phyloP scores from a whole-genome alignment of 306 rosid genomes.

The Acacia crassicarpa region DNA sequence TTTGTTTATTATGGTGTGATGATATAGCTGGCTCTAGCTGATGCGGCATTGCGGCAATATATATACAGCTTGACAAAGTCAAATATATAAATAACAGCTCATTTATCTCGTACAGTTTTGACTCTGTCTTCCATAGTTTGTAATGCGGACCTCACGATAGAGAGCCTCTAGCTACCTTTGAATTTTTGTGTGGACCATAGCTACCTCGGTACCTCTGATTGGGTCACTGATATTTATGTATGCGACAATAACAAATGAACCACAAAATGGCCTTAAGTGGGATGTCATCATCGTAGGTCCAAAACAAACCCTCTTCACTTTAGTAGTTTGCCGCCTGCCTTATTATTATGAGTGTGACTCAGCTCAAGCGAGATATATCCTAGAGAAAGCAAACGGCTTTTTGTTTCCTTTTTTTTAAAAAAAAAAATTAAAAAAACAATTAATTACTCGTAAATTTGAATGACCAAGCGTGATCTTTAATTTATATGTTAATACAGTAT shows the following conservation, averaged over 20 bases:
- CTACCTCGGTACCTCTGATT: background rate
- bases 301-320: too few relatives aligned
- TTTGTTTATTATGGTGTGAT: slow-evolving; percentile 29
- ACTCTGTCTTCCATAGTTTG: slow-evolving; percentile 24
- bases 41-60: background rate
- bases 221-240: too few relatives aligned
- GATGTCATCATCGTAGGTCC: background rate
- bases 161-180: background rate
- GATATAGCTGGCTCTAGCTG: slow-evolving; percentile 28
- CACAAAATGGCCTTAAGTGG: background rate
- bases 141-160: background rate
- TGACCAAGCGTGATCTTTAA: too few relatives aligned
- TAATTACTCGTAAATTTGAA: too few relatives aligned
- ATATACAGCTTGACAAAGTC: slow-evolving; percentile 45
- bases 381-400: too few relatives aligned
- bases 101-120: slow-evolving; percentile 23
- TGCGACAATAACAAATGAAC: background rate
- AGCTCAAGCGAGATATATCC: too few relatives aligned
- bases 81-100: background rate
- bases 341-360: too few relatives aligned
- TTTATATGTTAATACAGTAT: too few relatives aligned
- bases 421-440: too few relatives aligned
- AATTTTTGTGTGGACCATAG: too few relatives aligned
- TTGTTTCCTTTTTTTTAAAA: too few relatives aligned
- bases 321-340: background rate